A percentile compares a stretch with the other conserved stretches of the same genome.
These are phyloP conservation scores for Cylindrodendrum hubeiense DNA, from an alignment of 2,329 filamentous ascomycete genomes.

Conservation along the genomic window DNA sequence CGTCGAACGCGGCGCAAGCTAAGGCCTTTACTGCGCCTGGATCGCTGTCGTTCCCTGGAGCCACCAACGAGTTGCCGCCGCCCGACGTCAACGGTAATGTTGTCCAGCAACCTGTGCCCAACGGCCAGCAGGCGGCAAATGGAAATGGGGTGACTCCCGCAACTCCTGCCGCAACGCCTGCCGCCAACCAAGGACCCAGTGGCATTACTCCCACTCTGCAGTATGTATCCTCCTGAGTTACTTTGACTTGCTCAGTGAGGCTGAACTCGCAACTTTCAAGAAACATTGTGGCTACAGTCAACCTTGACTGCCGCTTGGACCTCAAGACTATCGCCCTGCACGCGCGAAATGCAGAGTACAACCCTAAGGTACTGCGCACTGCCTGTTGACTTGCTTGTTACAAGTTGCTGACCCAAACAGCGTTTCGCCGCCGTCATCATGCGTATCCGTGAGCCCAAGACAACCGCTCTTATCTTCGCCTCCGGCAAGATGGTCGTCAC, in stretches of 20 bases:
- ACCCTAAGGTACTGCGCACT: constrained; percentile 84
- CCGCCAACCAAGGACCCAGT: constrained; percentile 83
- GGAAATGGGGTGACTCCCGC: constrained; percentile 87
- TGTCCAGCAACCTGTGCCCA: constrained; percentile 51
- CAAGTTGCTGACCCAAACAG: constrained; percentile 62
- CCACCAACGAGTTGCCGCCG: constrained; percentile 80
- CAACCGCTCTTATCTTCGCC: constrained; percentile 96
- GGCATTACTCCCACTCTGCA: constrained; percentile 94
- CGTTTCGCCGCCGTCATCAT: constrained; percentile 99
- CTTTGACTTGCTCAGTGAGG: constrained; percentile 56
- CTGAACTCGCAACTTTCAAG: constrained; percentile 72
- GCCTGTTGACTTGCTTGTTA: constrained; percentile 9
- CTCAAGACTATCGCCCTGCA: constrained; percentile 99
- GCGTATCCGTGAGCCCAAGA: constrained; percentile 99
- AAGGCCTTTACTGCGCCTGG: constrained; percentile 95
- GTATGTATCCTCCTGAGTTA: constrained; percentile 77
- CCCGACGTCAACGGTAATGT: constrained; percentile 78
- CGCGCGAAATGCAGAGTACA: constrained; percentile 98
- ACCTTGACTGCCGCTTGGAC: constrained; percentile 96
- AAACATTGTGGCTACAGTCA: constrained; percentile 99
- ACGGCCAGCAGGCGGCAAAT: constrained; percentile 69
- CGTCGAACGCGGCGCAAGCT: constrained; percentile 90
- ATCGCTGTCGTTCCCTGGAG: constrained; percentile 92
- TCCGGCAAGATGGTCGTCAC: constrained; percentile 99
- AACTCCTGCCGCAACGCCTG: constrained; percentile 93